Percentiles rank a stretch among this genome's conserved stretches.
Evolutionary conservation across 2,329 filamentous ascomycete species (phyloP).

Genomic region (Pyrenochaeta sp.): DNA sequence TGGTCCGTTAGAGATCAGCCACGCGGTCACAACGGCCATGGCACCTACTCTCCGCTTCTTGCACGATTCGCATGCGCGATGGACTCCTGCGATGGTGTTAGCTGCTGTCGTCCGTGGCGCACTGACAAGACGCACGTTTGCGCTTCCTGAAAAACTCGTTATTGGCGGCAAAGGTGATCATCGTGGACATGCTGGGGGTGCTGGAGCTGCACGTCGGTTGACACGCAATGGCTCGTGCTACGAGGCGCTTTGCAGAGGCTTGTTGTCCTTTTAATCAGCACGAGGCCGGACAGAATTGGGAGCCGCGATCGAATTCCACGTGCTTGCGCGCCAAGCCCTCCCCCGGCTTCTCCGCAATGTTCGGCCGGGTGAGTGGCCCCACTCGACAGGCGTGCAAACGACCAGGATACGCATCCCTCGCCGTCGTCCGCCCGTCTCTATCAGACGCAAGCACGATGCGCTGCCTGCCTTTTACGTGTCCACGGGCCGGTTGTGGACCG

Average conservation of each 20-base stretch:
- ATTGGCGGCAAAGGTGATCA: constrained; percentile 57
- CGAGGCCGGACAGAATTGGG: constrained; percentile 27
- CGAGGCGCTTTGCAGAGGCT: constrained; percentile 20
- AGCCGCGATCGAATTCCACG: constrained; percentile 24
- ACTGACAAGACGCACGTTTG: constrained; percentile 45
- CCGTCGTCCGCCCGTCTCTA: constrained; percentile 1
- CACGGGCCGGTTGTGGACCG: not conserved
- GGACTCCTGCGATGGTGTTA: constrained; percentile 46
- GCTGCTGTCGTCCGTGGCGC: constrained; percentile 24
- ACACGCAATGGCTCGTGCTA: constrained; percentile 14
- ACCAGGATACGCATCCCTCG: constrained; percentile 15
- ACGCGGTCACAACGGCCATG: constrained; percentile 14
- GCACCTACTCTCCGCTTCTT: constrained; percentile 53
- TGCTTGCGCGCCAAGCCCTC: constrained; percentile 32
- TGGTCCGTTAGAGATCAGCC: constrained; percentile 28
- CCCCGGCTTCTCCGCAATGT: constrained; percentile 27
- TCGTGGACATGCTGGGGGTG: constrained; percentile 47
- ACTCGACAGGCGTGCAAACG: not conserved
- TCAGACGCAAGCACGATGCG: constrained; percentile 8
- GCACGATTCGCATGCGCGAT: constrained; percentile 55
- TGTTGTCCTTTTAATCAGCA: constrained; percentile 26
- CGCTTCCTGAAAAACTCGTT: constrained; percentile 56
- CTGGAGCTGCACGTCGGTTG: constrained; percentile 6
- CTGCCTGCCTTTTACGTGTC: not conserved
- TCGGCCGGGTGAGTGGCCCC: constrained; percentile 1